Conservation (phyloP, 441 rosid genomes). For the Isatis lusitanica region DNA sequence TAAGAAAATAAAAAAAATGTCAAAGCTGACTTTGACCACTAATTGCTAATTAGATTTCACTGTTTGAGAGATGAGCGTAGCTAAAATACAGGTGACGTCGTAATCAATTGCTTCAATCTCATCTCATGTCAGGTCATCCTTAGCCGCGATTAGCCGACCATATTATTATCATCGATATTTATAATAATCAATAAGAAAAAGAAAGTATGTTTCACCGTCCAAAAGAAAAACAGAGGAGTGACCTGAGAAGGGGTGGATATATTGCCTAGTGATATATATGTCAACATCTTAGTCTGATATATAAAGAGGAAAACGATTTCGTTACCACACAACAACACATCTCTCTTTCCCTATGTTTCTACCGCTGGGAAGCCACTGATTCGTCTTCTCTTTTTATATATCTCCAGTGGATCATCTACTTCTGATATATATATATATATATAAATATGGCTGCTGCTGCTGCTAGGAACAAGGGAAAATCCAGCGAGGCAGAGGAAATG, state of each 20-base stretch:
- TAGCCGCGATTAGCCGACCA: slow-evolving; percentile 38
- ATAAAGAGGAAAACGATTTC: background rate
- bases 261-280: slow-evolving; percentile 15
- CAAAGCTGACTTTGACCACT: slow-evolving; percentile 10
- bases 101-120: slow-evolving; percentile 23
- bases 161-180: background rate
- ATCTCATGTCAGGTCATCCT: slow-evolving; percentile 26
- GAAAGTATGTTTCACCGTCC: slow-evolving; percentile 25
- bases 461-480: slow-evolving; percentile 43
- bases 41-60: background rate
- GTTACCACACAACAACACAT: slow-evolving; percentile 6
- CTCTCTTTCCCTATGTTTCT: background rate
- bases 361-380: background rate
- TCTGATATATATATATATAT: background rate
- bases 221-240: slow-evolving; percentile 16
- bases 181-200: background rate
- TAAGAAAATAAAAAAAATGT: background rate
- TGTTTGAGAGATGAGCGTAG: background rate
- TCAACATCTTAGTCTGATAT: slow-evolving; percentile 24
- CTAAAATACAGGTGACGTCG: slow-evolving; percentile 20
- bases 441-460: slow-evolving; percentile 5
- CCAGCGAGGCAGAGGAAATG: slow-evolving; percentile 40
- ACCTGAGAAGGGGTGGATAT: slow-evolving; percentile 19
- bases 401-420: background rate
- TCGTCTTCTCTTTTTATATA: slow-evolving; percentile 17